Base-by-base conservation (phyloP, 768 basidiomycete genomes). In the Hygrocybe punicea region DNA sequence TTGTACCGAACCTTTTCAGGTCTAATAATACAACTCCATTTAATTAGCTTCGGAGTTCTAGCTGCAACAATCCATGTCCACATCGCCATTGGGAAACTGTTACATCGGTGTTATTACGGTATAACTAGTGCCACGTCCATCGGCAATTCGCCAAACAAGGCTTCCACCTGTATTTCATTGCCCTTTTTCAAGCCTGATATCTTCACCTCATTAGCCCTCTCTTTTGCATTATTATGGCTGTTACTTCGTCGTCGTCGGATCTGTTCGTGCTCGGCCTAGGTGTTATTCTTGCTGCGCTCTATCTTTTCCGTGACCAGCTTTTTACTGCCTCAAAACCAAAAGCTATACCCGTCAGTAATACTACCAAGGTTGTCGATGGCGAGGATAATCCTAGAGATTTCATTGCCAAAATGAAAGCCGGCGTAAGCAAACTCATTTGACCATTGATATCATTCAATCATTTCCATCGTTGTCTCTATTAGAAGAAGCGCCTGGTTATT, bases 401-500 rank as follows among this genome's bases (percentile, higher is more conserved):
- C 68, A 81, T 97, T 40, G 84, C 85, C 11, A 95, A 95, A 77
- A 94, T 98, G 93, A 90, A 93, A 75, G 85, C 88, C 59, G 86
- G 84, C 39, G 96, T 98, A 75, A 70, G 91, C 9, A 48, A 23
- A 29, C 46, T 34, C 55, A 57, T 29, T 49, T 17, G 19, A 16
- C 19, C 29, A 17, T 39, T 59, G 25, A 42, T 45, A 53, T 57
- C 42, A 33, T 16, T 53, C 33, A 56, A 52, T 10, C 37, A 34
- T 33, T 53, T 25, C 34, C 25, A 52, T 24, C 6, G 3, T 36
- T 14, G 7, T 33, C 17, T n/a, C 10, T 46, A 58, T 37, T 66
- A 98, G 95, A 96, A 95, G 84, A 98, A 97, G 73, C 92, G 94
- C 59, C 77, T 96, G 14, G 90, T 92, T 65, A 98, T 98, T 67